Conservation (phyloP, 768 basidiomycete species). For the Boletus speciosus region DNA sequence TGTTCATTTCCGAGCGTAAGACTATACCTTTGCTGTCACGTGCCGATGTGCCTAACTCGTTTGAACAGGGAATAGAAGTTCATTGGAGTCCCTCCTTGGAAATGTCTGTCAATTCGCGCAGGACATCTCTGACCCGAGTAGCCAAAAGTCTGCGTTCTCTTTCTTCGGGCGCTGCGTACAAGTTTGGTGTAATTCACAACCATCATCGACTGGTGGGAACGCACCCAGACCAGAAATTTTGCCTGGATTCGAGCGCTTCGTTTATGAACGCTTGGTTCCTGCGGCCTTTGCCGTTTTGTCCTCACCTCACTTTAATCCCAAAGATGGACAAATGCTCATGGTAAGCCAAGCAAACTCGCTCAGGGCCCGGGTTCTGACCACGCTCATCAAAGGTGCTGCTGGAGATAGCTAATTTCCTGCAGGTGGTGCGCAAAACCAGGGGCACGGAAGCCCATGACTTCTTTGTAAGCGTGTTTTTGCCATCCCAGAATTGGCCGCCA, state of each 20-base stretch:
- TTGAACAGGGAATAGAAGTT: conserved; percentile 54
- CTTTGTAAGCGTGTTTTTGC: conserved; percentile 75
- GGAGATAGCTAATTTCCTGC: conserved; percentile 84
- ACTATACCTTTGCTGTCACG: conserved; percentile 22
- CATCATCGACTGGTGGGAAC: conserved; percentile 33
- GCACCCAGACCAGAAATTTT: conserved; percentile 40
- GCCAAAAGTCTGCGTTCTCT: conserved; percentile 75
- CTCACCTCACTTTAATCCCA: conserved; percentile 75
- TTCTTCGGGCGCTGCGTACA: conserved; percentile 71
- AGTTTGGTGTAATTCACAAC: conserved; percentile 61
- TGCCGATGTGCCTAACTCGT: neutral
- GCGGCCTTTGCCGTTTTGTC: conserved; percentile 80
- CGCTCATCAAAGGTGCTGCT: conserved; percentile 63
- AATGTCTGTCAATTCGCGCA: conserved; percentile 70
- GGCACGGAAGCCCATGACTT: conserved; percentile 82
- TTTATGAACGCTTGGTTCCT: conserved; percentile 84
- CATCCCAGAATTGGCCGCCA: conserved; percentile 83
- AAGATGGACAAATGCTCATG: conserved; percentile 81
- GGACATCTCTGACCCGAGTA: conserved; percentile 69
- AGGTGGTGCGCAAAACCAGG: conserved; percentile 71
- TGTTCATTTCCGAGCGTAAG: conserved; percentile 85
- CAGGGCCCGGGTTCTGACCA: neutral
- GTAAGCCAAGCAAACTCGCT: conserved; percentile 43
- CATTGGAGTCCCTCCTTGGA: conserved; percentile 72
- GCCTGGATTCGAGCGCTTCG: conserved; percentile 89